Evolutionary conservation across 2,329 filamentous ascomycete genomes (phyloP).

Genomic region (Colletotrichum australisinense): DNA sequence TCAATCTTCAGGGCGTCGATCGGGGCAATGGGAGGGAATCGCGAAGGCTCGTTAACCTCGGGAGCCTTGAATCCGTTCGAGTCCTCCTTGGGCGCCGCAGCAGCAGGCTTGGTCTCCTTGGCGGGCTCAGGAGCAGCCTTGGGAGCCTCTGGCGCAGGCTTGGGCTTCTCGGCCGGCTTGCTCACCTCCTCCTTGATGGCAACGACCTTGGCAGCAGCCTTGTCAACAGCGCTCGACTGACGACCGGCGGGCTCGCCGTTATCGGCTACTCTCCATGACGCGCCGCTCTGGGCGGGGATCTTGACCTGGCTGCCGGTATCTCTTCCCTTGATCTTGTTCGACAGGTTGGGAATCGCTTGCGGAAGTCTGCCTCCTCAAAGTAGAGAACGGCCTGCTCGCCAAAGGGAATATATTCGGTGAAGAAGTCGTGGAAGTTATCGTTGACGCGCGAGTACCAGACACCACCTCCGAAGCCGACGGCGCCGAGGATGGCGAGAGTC

Average conservation of each 20-base stretch:
- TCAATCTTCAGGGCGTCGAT: slow-evolving; percentile 84
- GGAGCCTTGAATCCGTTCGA: slow-evolving; percentile 61
- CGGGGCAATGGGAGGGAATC: slow-evolving; percentile 71
- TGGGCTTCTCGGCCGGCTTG: slow-evolving; percentile 42
- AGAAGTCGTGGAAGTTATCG: slow-evolving; percentile 99
- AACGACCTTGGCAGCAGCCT: slow-evolving; percentile 45
- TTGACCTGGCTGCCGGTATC: slow-evolving; percentile 78
- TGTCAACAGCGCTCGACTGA: slow-evolving; percentile 69
- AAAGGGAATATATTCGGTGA: slow-evolving; percentile 95
- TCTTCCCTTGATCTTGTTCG: slow-evolving; percentile 53
- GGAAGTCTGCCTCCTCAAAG: slow-evolving; percentile 94
- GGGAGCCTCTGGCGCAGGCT: slow-evolving; percentile 6
- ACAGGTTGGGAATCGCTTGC: slow-evolving; percentile 77
- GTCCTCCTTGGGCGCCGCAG: slow-evolving; percentile 41
- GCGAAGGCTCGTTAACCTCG: slow-evolving; percentile 75
- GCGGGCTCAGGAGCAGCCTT: slow-evolving; percentile 39
- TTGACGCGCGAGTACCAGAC: slow-evolving; percentile 93
- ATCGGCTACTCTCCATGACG: slow-evolving; percentile 82
- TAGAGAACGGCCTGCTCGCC: slow-evolving; percentile 95
- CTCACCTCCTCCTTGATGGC: slow-evolving; percentile 44
- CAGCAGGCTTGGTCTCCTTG: slow-evolving; percentile 45
- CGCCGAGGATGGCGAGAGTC: slow-evolving; percentile 80
- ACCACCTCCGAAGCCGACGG: slow-evolving; percentile 85
- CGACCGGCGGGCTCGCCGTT: slow-evolving; percentile 66
- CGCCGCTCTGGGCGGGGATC: slow-evolving; percentile 86